Conservation (phyloP, 179 eudicot species). For the Beta corolliflora region DNA sequence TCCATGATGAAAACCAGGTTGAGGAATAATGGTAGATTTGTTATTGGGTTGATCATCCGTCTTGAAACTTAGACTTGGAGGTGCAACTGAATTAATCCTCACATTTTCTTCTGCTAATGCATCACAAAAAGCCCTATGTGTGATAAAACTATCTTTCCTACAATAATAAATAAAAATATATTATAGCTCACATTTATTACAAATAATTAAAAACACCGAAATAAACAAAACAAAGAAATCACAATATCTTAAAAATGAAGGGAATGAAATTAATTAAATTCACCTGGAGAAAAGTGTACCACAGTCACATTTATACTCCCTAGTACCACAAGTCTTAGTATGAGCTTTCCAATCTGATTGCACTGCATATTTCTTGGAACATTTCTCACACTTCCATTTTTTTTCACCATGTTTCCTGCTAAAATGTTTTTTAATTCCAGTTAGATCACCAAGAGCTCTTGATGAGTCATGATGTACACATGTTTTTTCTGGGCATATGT, state of each 20-base stretch:
- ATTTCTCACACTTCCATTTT: conserved; percentile 41
- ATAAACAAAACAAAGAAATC: not conserved
- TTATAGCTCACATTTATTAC: conserved; percentile 16
- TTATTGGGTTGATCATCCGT: conserved; percentile 35
- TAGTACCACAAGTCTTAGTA: conserved; percentile 41
- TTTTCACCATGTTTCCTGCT: conserved; percentile 43
- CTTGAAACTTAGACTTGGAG: conserved; percentile 50
- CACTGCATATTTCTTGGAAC: conserved; percentile 43
- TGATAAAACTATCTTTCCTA: conserved; percentile 94
- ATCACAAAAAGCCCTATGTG: conserved; percentile 90
- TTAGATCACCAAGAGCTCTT: conserved; percentile 38
- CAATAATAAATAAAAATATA: not conserved
- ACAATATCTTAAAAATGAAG: not conserved
- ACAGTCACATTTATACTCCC: conserved; percentile 46
- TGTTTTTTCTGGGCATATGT: conserved; percentile 39
- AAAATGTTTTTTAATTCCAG: conserved; percentile 40
- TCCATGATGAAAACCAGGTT: conserved; percentile 32
- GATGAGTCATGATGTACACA: conserved; percentile 40
- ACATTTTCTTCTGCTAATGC: conserved; percentile 79
- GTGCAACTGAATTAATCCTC: conserved; percentile 40
- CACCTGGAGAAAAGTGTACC: conserved; percentile 45
- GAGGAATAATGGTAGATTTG: conserved; percentile 24
- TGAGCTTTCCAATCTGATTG: conserved; percentile 47
- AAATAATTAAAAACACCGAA: not conserved
- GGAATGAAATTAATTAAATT: not conserved